phyloP scores from a whole-genome alignment of 176 grass and related monocot species.

The bread wheat (Triticum aestivum) region IWGSC_CS_RefSeq_v2.1 NC_057810.1:24468791-24469290 shows the following conservation, averaged over 20 bases:
- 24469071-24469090: slow-evolving; percentile 69
- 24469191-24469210: slow-evolving; percentile 82
- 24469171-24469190: slow-evolving; percentile 69
- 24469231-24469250: slow-evolving; percentile 73
- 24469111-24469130: slow-evolving; percentile 40
- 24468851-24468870: slow-evolving; percentile 73
- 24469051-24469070: slow-evolving; percentile 59
- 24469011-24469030: slow-evolving; percentile 1
- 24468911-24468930: slow-evolving; percentile 14
- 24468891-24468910: slow-evolving; percentile 46
- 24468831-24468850: slow-evolving; percentile 75
- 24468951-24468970: slow-evolving; percentile 57
- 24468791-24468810: slow-evolving; percentile 26
- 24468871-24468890: slow-evolving; percentile 91
- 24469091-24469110: slow-evolving; percentile 32
- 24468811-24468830: slow-evolving; percentile 55
- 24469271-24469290: slow-evolving; percentile 31
- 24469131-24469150: slow-evolving; percentile 60
- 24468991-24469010: slow-evolving; percentile 48
- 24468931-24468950: slow-evolving; percentile 76
- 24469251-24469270: slow-evolving; percentile 45
- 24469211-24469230: slow-evolving; percentile 73
- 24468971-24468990: slow-evolving; percentile 84
- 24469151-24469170: slow-evolving; percentile 65
- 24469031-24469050: neutral